A percentile compares a stretch with the other conserved stretches of the same genome.
These are phyloP conservation scores for Solanum pennellii DNA, from an alignment of 257 asterid genomes.

Conservation along the genomic window DNA sequence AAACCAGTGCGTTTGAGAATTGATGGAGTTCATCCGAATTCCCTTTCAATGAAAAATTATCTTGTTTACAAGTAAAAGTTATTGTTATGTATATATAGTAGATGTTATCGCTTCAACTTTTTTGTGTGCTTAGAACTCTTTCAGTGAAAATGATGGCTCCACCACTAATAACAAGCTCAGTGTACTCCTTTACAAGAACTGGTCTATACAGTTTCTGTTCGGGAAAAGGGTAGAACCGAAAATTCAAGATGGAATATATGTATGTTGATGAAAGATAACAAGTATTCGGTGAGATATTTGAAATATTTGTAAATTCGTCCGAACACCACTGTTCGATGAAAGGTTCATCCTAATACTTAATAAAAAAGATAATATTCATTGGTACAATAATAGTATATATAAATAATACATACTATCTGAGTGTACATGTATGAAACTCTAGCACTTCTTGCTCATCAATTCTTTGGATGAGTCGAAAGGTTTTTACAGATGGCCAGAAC, in stretches of 20 bases:
- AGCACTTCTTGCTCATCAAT: constrained; percentile 26
- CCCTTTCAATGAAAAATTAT: no score
- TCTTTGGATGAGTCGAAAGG: constrained; percentile 22
- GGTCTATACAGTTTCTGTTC: background rate
- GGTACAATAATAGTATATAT: background rate
- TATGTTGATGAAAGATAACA: background rate
- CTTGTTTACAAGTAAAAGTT: no score
- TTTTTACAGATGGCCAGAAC: constrained; percentile 14
- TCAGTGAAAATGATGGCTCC: no score
- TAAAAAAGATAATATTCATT: background rate
- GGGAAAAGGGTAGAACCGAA: background rate
- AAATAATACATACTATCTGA: background rate
- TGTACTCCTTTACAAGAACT: background rate
- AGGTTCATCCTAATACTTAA: background rate
- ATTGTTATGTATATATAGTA: no score
- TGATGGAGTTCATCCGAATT: background rate
- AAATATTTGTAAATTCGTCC: background rate
- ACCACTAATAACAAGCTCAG: background rate
- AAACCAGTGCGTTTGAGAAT: background rate
- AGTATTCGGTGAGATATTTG: background rate
- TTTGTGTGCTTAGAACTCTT: background rate
- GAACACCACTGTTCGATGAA: background rate
- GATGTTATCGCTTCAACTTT: background rate
- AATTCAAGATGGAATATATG: background rate
- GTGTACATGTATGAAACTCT: constrained; percentile 16